A percentile compares a stretch with the other conserved stretches of the same genome.
phyloP scores from a whole-genome alignment of 1,139 yeast species.

The Spencermartinsiella ligniputridi region DNA sequence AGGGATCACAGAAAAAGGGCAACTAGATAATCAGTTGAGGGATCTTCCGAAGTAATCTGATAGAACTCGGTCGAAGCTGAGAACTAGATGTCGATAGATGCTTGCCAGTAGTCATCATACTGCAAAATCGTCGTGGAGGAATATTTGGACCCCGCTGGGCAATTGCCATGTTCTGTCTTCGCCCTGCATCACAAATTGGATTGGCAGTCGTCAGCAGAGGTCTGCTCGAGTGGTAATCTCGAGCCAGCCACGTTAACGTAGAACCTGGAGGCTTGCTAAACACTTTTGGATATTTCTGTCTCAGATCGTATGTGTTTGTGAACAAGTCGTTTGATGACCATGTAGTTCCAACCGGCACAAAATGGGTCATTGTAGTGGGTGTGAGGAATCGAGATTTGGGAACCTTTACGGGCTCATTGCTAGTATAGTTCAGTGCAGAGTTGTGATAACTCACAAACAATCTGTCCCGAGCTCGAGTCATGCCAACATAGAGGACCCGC shows the following conservation, averaged over 20 bases:
- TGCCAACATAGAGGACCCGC: conserved; percentile 76
- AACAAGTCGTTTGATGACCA: background rate
- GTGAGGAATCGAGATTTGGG: background rate
- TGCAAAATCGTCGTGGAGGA: too few relatives aligned
- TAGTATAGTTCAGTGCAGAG: background rate
- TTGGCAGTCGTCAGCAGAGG: too few relatives aligned
- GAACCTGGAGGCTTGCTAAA: background rate
- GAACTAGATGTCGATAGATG: too few relatives aligned
- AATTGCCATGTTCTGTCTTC: too few relatives aligned
- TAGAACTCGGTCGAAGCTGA: too few relatives aligned
- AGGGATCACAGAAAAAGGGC: background rate
- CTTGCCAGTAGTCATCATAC: too few relatives aligned
- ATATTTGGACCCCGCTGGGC: too few relatives aligned
- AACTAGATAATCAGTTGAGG: too few relatives aligned
- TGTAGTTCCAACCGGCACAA: background rate
- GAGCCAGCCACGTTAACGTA: background rate
- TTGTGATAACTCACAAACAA: background rate
- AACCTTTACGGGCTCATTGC: background rate
- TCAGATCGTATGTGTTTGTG: background rate
- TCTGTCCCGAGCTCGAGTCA: conserved; percentile 60
- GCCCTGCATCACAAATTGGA: too few relatives aligned
- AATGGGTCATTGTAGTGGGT: background rate
- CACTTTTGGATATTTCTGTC: background rate
- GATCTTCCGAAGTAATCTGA: too few relatives aligned
- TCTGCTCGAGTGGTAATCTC: too few relatives aligned